phyloP scores from a whole-genome alignment of 2,329 filamentous ascomycete species.

The Diaporthe humulicola region DNA sequence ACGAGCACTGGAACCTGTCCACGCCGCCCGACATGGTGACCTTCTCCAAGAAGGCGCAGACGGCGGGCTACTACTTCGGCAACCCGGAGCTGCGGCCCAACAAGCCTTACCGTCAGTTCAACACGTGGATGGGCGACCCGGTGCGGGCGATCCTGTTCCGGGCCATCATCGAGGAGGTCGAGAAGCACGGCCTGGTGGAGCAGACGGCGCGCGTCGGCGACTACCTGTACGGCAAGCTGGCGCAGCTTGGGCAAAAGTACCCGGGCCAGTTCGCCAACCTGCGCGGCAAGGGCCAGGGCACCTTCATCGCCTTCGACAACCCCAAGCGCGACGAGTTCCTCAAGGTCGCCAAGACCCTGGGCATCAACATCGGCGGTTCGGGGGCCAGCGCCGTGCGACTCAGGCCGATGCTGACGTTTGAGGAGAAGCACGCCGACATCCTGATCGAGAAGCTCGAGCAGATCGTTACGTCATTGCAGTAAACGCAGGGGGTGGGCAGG shows the following conservation, averaged over 20 bases:
- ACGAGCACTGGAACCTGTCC: slow-evolving; percentile 90
- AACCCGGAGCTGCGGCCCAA: slow-evolving; percentile 86
- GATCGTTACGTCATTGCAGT: slow-evolving; percentile 65
- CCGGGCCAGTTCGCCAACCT: slow-evolving; percentile 86
- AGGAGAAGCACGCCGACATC: slow-evolving; percentile 91
- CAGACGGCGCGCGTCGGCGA: slow-evolving; percentile 83
- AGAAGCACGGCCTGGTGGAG: slow-evolving; percentile 81
- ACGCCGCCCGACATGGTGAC: slow-evolving; percentile 92
- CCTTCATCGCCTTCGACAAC: slow-evolving; percentile 93
- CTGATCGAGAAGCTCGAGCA: slow-evolving; percentile 84
- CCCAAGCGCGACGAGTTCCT: slow-evolving; percentile 85
- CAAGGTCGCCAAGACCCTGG: slow-evolving; percentile 81
- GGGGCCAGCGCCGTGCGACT: slow-evolving; percentile 82
- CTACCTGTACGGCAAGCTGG: slow-evolving; percentile 81
- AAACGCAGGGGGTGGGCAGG: slow-evolving; percentile 8
- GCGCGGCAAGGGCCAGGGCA: slow-evolving; percentile 88
- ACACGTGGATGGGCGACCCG: slow-evolving; percentile 97
- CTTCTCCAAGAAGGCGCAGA: slow-evolving; percentile 95
- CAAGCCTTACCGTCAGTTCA: slow-evolving; percentile 96
- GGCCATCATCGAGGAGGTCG: slow-evolving; percentile 85
- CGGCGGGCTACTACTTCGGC: slow-evolving; percentile 92
- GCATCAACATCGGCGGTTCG: slow-evolving; percentile 89
- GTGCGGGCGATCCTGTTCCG: slow-evolving; percentile 87
- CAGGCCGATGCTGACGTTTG: slow-evolving; percentile 92
- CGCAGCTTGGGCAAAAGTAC: slow-evolving; percentile 76